Conservation (phyloP, 1,139 yeast genomes). For the Arxiozyma telluris region DNA sequence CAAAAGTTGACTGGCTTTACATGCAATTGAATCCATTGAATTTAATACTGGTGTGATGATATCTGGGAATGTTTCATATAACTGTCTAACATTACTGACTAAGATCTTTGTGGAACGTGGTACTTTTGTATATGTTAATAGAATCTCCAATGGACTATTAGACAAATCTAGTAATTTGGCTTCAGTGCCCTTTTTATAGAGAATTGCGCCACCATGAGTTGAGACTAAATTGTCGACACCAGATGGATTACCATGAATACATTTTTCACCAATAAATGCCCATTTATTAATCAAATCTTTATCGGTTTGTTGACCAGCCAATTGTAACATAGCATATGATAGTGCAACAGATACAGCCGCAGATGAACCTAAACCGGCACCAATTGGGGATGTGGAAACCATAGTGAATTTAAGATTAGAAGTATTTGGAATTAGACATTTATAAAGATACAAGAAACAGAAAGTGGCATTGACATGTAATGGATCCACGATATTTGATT, state of each 20-base stretch:
- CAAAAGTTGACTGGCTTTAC: constrained; percentile 3
- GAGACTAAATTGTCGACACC: constrained; percentile 98
- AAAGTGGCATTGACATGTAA: constrained; percentile 76
- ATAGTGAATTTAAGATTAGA: constrained; percentile 55
- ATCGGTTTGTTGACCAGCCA: constrained; percentile 19
- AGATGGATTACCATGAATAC: constrained; percentile 94
- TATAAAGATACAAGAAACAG: constrained; percentile 63
- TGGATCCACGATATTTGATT: constrained; percentile 19
- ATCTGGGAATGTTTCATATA: constrained; percentile 45
- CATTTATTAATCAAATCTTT: constrained; percentile 65
- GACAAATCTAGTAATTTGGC: not conserved
- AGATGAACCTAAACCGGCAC: constrained; percentile 95
- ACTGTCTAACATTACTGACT: constrained; percentile 64
- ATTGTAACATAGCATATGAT: constrained; percentile 60
- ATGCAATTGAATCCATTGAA: constrained; percentile 60
- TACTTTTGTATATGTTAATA: constrained; percentile 75
- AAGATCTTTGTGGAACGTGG: constrained; percentile 82
- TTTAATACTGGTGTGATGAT: constrained; percentile 53
- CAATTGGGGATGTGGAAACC: constrained; percentile 83
- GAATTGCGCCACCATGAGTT: constrained; percentile 90
- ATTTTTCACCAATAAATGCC: constrained; percentile 90
- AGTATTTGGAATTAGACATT: constrained; percentile 24
- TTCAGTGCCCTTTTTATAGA: constrained; percentile 51
- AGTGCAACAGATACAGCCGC: constrained; percentile 86
- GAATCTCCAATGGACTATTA: constrained; percentile 35